Base-by-base conservation (phyloP, 352 stramenopile species). In the Pythium pectinolyticum region DNA sequence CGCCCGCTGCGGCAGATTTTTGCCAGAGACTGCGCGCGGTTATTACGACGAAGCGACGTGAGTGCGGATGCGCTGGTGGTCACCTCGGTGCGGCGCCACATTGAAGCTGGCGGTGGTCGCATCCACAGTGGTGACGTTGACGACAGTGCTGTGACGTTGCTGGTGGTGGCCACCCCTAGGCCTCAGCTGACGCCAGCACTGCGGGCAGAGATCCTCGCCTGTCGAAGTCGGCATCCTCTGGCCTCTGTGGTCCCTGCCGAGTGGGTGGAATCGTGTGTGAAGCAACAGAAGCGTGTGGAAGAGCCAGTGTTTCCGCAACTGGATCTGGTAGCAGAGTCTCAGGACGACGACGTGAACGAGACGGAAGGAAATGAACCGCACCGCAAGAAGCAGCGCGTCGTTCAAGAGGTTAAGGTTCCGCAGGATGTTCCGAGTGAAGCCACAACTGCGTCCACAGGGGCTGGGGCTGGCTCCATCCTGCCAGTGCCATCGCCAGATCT, bases 241-340 rank as follows among this genome's bases (percentile, higher is more conserved):
- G 61, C 61, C 8, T 25, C 27, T 27, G 52, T 62, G 24, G 52
- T 68, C 17, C 30, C 43, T n/a, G 45, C 52, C 6, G 35, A 55
- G 35, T 90, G 81, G 81, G 67, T 80, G 40, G 34, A 51, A 63
- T 73, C 43, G 43, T 50, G 43, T 25, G 69, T 62, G 66, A 70
- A 7, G 20, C 67, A 40, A 65, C 75, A 67, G 75, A 75, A 43
- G 65, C 60, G 49, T 65, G 30, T 41, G 39, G n/a, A 20, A 20
- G 35, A 27, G 43, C 43, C 43, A 25, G 10, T 14, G 43, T 31
- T 25, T 50, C 22, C 22, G 24, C 11, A 25, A 50, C 30, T 50
- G 22, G 43, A 11, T 25, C 22, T 25, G 20, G 20, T 46, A 11
- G 32, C 14, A 30, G 48, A 57, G n/a, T 12, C 24, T 48, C 37